A percentile compares a stretch with the other conserved stretches of the same genome.
Conservation (phyloP, 495 filamentous ascomycete genomes). For the Hypoxylon crocopeplum region DNA sequence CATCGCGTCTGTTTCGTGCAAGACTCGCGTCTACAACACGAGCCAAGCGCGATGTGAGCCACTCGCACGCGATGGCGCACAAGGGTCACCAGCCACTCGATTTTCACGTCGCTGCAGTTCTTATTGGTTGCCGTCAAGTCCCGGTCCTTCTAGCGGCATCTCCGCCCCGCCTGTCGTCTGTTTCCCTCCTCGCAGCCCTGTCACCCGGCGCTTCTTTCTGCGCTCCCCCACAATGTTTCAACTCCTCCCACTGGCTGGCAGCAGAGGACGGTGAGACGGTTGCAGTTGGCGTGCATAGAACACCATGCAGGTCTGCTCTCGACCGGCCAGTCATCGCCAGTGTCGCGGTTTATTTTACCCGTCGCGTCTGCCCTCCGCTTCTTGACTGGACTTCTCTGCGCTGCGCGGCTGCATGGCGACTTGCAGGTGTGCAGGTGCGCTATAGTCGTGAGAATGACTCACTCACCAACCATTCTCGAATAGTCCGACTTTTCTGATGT, state of each 20-base stretch:
- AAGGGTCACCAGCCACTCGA: slow-evolving; percentile 37
- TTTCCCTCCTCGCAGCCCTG: slow-evolving; percentile 4
- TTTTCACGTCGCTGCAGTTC: slow-evolving; percentile 13
- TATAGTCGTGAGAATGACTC: slow-evolving; percentile 40
- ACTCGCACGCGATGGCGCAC: slow-evolving; percentile 4
- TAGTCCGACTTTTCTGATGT: slow-evolving; percentile 39
- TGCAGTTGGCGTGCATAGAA: slow-evolving; percentile 34
- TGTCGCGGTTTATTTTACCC: slow-evolving; percentile 34
- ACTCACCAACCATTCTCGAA: slow-evolving; percentile 41
- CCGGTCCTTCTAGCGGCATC: slow-evolving; percentile 10
- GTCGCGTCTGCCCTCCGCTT: slow-evolving; percentile 38
- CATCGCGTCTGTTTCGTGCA: slow-evolving; percentile 45
- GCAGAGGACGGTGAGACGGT: slow-evolving; percentile 35
- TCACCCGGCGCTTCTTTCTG: slow-evolving; percentile 30
- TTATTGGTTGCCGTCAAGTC: slow-evolving; percentile 25
- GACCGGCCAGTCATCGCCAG: slow-evolving; percentile 37
- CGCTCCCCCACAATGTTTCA: slow-evolving; percentile 32
- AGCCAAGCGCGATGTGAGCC: slow-evolving; percentile 34
- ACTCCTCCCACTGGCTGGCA: slow-evolving; percentile 35
- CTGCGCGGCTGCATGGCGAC: slow-evolving; percentile 38
- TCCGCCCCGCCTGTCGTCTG: slow-evolving; percentile 21
- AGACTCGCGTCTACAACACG: slow-evolving; percentile 33
- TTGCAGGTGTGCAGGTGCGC: slow-evolving; percentile 38
- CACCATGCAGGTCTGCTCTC: slow-evolving; percentile 30
- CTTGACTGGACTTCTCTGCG: slow-evolving; percentile 32